These are phyloP conservation scores for Pseudonitzschia multiseries DNA, from an alignment of 108 stramenopile genomes.

Conservation along the genomic window DNA sequence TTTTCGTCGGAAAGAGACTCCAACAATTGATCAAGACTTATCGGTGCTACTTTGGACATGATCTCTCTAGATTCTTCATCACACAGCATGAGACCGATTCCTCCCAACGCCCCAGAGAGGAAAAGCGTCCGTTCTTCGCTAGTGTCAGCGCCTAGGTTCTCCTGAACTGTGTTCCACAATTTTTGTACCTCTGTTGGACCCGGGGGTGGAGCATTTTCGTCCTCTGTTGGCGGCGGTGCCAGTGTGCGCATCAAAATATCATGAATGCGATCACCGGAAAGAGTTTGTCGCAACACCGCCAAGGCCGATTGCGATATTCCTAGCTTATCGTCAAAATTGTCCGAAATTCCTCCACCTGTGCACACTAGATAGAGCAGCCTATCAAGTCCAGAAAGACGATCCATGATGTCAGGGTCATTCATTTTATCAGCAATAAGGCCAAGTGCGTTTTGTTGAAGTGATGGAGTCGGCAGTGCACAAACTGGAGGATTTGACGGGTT, in stretches of 20 bases:
- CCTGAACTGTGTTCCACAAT: conserved; percentile 63
- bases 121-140: conserved; percentile 23
- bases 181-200: conserved; percentile 57
- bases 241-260: conserved; percentile 68
- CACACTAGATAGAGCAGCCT: conserved; percentile 71
- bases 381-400: conserved; percentile 52
- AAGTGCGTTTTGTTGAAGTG: conserved; percentile 68
- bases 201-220: conserved; percentile 13
- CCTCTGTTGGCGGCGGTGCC: conserved; percentile 61
- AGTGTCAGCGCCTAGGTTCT: conserved; percentile 38
- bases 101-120: conserved; percentile 58
- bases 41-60: conserved; percentile 47
- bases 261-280: conserved; percentile 45
- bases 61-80: conserved; percentile 68
- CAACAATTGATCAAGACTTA: conserved; percentile 31
- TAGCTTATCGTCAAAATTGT: conserved; percentile 31
- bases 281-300: conserved; percentile 51
- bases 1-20: conserved; percentile 22
- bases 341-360: conserved; percentile 55
- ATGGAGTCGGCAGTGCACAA: conserved; percentile 57
- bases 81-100: conserved; percentile 54
- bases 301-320: conserved; percentile 52
- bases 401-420: conserved; percentile 27
- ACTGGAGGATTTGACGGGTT: conserved; percentile 51
- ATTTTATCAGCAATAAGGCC: conserved; percentile 51